These are phyloP conservation scores for Cyanidium caldarium DNA, from an alignment of 23 red algal genomes.

Conservation along the genomic window DNA sequence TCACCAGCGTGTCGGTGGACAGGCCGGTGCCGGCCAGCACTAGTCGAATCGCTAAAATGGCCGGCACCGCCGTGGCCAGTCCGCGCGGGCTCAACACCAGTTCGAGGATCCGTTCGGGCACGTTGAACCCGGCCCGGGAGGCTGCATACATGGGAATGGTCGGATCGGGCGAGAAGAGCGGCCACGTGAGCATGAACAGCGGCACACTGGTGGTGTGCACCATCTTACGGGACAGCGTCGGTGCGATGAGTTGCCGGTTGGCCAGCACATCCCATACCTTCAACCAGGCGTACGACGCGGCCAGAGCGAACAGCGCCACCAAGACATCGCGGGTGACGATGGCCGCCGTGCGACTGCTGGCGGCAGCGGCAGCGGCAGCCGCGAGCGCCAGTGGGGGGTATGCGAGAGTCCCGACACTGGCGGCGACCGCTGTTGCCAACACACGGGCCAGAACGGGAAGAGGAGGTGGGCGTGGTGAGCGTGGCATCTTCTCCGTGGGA, in stretches of 20 bases:
- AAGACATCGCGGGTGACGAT: neutral
- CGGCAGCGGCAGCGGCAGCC: too few relatives aligned
- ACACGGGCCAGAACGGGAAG: too few relatives aligned
- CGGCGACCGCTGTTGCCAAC: too few relatives aligned
- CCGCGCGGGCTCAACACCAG: neutral
- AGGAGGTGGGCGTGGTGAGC: too few relatives aligned
- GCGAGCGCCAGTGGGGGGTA: too few relatives aligned
- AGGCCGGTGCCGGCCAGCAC: slow-evolving; percentile 6
- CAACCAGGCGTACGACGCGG: slow-evolving; percentile 5
- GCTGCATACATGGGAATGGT: too few relatives aligned
- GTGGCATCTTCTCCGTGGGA: too few relatives aligned
- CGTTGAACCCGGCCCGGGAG: neutral
- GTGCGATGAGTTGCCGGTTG: neutral
- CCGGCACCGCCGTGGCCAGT: neutral
- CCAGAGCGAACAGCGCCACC: neutral
- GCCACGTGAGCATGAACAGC: slow-evolving; percentile 18
- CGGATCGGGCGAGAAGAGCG: neutral
- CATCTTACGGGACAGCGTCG: slow-evolving; percentile 11
- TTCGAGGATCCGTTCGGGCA: neutral
- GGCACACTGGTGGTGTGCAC: slow-evolving; percentile 21
- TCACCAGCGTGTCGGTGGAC: slow-evolving; percentile 6
- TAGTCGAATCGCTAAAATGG: neutral
- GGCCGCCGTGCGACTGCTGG: too few relatives aligned
- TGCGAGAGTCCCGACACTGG: too few relatives aligned
- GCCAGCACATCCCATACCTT: slow-evolving; percentile 9